These are phyloP conservation scores for Amanita thiersii DNA, from an alignment of 768 basidiomycete genomes.

Conservation along the genomic window DNA sequence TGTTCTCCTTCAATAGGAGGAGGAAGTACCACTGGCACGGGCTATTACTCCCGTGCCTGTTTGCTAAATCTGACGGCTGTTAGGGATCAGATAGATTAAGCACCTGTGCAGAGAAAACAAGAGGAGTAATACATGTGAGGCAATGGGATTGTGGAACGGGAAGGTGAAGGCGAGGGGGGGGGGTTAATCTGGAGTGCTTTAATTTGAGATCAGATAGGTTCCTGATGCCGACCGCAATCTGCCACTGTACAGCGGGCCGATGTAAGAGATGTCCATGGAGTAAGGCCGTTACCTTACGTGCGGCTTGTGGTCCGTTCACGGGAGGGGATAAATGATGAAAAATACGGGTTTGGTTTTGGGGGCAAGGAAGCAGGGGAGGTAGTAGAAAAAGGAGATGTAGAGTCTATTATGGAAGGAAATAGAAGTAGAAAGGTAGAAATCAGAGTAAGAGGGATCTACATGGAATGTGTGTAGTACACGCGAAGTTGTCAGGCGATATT, in stretches of 20 bases:
- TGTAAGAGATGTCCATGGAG: not conserved
- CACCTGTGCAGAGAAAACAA: too few species aligned
- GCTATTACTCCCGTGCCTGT: not conserved
- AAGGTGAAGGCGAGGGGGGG: not conserved
- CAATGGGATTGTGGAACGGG: not conserved
- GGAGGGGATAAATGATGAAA: not conserved
- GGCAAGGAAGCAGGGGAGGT: too few species aligned
- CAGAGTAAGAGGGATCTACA: too few species aligned
- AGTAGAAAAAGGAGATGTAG: too few species aligned
- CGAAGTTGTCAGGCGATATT: constrained; percentile 5
- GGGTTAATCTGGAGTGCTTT: not conserved
- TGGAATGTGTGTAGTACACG: too few species aligned
- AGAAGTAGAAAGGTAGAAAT: too few species aligned
- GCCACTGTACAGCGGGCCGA: not conserved
- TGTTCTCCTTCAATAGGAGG: constrained; percentile 1
- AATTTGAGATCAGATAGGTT: not conserved
- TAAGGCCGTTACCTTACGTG: not conserved
- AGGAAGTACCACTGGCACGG: not conserved
- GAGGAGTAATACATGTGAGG: not conserved
- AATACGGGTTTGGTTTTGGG: not conserved
- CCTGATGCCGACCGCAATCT: not conserved
- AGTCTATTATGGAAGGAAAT: too few species aligned
- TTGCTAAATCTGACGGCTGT: not conserved
- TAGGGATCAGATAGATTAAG: not conserved
- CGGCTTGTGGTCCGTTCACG: not conserved